Base-by-base conservation (phyloP, 2,329 filamentous ascomycete species). In the Stemphylium lycopersici region DNA sequence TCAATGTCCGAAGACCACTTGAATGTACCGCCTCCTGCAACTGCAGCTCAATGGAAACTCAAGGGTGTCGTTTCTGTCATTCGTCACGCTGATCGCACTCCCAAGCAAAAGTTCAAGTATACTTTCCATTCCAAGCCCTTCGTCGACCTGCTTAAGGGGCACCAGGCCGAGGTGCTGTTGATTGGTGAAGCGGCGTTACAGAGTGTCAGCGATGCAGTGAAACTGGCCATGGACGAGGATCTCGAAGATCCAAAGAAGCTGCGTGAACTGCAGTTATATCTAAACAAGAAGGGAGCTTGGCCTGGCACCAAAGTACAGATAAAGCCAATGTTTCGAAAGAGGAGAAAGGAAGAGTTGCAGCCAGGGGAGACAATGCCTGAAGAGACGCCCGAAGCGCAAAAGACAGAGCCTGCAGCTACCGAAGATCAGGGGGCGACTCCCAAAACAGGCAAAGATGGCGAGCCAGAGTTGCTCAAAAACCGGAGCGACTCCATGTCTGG, bases 91-190 rank as follows among this genome's bases (percentile, higher is more conserved):
- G 95, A 99, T 77, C 89, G 95, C 52, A 99, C 95, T 1, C 95
- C 95, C 2, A 99, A 99, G 78, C 95, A 99, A 69, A 99, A 99
- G 74, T 97, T 97, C 82, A 99, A 99, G 74, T 99, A 98, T 69
- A 99, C 95, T 0, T 98, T 99, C 67, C 95, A 99, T 71, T 96
- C 92, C 0, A 91, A 93, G 59, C 95, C 95, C 0, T 99, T 99
- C 69, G 93, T 99, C 59, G 90, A 96, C 61, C 82, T 99, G 3
- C 84, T 99, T 37, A 96, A 93, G 72, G 95, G 95, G 0, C 93
- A 99, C 68, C 91, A 96, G 68, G 93, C 98, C 75, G 95, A 99
- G 72, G 95, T 99, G 1, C 82, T 99, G 2, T 84, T 99, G 18
- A 95, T 96, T 61, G 93, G 93, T 7, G 92, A 96, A 71, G 88